These are phyloP conservation scores for Hanseniaspora vineae DNA, from an alignment of 805 yeast species.

Conservation along the genomic window DNA sequence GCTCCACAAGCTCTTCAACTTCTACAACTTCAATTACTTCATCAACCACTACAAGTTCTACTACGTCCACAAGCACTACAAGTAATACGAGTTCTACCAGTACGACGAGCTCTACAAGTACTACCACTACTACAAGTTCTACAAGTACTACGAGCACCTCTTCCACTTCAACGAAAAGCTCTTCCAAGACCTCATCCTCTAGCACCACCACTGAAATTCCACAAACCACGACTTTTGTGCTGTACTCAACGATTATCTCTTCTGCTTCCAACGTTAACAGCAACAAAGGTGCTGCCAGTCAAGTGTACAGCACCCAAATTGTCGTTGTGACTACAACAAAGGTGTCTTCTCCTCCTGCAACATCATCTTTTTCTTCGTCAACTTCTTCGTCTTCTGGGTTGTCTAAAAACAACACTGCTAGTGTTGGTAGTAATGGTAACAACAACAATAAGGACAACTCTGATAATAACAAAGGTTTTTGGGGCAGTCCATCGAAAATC, in stretches of 20 bases:
- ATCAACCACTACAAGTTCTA: background rate
- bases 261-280: too few species aligned
- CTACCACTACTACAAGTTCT: constrained; percentile 5
- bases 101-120: background rate
- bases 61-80: background rate
- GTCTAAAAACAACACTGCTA: constrained; percentile 4
- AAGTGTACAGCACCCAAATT: too few species aligned
- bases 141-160: background rate
- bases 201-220: too few species aligned
- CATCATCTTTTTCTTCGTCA: constrained; percentile 5
- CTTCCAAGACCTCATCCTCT: too few species aligned
- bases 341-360: background rate
- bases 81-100: background rate
- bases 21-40: background rate
- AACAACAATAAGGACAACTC: background rate
- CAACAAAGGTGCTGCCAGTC: too few species aligned
- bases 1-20: background rate
- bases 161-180: background rate
- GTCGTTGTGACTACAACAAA: too few species aligned
- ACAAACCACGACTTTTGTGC: too few species aligned
- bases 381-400: constrained; percentile 4
- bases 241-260: too few species aligned
- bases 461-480: constrained; percentile 27
- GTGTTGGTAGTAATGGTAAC: constrained; percentile 8
- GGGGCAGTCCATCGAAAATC: constrained; percentile 59